phyloP scores from a whole-genome alignment of 2,329 filamentous ascomycete genomes.

The Aspergillus ruber region DNA sequence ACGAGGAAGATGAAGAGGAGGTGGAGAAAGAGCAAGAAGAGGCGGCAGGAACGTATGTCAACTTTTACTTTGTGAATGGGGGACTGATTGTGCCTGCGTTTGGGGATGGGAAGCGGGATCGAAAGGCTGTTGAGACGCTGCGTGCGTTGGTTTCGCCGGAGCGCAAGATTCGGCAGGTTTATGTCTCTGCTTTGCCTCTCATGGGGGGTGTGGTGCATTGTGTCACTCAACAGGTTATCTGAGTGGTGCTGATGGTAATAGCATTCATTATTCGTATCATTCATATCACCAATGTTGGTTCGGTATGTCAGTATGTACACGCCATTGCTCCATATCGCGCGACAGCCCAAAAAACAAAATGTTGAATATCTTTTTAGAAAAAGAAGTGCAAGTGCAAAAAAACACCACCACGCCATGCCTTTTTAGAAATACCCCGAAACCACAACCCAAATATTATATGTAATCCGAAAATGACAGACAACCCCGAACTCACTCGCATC shows the following conservation, averaged over 20 bases:
- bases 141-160: slow-evolving; percentile 14
- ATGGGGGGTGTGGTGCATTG: slow-evolving; percentile 26
- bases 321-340: too few species aligned
- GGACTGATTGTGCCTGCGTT: slow-evolving; percentile 24
- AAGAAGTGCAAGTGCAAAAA: neutral
- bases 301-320: too few species aligned
- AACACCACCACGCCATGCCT: too few species aligned
- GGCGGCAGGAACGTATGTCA: slow-evolving; percentile 20
- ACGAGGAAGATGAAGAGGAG: neutral
- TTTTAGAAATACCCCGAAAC: too few species aligned
- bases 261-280: neutral
- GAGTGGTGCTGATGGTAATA: neutral
- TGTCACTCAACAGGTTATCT: slow-evolving; percentile 20
- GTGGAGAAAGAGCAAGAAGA: slow-evolving; percentile 8
- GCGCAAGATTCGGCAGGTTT: slow-evolving; percentile 18
- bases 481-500: neutral
- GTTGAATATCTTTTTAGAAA: too few species aligned
- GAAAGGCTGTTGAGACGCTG: slow-evolving; percentile 15
- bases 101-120: slow-evolving; percentile 16
- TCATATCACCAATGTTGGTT: too few species aligned
- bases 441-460: neutral
- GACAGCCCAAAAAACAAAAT: too few species aligned
- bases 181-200: slow-evolving; percentile 20
- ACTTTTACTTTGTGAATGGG: slow-evolving; percentile 25
- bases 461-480: neutral